Conservation (phyloP, 2,329 filamentous ascomycete species). For the Pestalotiopsis sp. region DNA sequence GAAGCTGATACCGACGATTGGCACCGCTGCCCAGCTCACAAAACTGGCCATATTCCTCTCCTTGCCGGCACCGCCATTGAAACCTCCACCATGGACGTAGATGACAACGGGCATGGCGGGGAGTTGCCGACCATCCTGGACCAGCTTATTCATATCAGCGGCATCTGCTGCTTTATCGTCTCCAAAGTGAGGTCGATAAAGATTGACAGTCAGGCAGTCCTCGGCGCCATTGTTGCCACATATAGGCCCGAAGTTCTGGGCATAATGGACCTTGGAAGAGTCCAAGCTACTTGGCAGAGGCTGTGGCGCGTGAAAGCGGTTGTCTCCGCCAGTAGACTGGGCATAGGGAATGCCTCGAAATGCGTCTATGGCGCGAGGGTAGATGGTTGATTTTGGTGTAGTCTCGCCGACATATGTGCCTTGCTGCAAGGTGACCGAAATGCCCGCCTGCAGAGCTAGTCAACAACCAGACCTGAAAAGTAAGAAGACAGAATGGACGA, state of each 20-base stretch:
- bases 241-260: constrained; percentile 33
- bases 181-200: constrained; percentile 42
- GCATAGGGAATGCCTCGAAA: constrained; percentile 54
- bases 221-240: constrained; percentile 43
- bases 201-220: constrained; percentile 53
- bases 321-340: constrained; percentile 37
- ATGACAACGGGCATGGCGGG: constrained; percentile 49
- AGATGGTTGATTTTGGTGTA: constrained; percentile 25
- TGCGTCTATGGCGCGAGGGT: constrained; percentile 43
- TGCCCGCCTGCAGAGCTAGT: background rate
- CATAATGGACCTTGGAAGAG: constrained; percentile 32
- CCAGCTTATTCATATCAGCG: constrained; percentile 24
- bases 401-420: constrained; percentile 41
- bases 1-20: constrained; percentile 59
- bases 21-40: constrained; percentile 52
- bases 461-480: background rate
- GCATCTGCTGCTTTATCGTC: constrained; percentile 21
- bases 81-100: constrained; percentile 64
- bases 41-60: constrained; percentile 63
- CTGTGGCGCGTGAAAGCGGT: constrained; percentile 45
- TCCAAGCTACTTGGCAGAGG: constrained; percentile 25
- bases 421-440: constrained; percentile 24
- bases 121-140: constrained; percentile 21
- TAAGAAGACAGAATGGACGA: background rate
- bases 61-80: constrained; percentile 53